Percentiles rank a stretch among this genome's conserved stretches.
Conservation (phyloP, 1,139 yeast genomes). For the Pichia sp. region DNA sequence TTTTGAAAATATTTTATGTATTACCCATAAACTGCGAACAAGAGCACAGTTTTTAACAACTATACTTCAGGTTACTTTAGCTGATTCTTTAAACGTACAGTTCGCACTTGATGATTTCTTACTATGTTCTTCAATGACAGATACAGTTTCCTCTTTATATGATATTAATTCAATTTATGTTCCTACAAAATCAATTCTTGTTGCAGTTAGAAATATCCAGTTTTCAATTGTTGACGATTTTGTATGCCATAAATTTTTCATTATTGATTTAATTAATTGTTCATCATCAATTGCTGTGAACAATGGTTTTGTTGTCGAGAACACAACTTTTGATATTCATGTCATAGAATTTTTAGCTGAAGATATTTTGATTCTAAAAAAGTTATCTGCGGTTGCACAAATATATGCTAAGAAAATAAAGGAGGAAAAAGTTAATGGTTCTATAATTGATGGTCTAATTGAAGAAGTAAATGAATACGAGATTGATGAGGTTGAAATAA, state of each 20-base stretch:
- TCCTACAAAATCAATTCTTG: constrained; percentile 17
- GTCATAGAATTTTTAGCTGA: constrained; percentile 20
- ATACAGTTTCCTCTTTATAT: constrained; percentile 22
- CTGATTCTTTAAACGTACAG: constrained; percentile 12
- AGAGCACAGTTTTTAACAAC: constrained; percentile 23
- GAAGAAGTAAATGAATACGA: not conserved
- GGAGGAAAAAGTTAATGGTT: no score
- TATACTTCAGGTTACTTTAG: constrained; percentile 13
- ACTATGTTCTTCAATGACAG: constrained; percentile 24
- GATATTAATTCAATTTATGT: constrained; percentile 7
- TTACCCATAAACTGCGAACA: constrained; percentile 21
- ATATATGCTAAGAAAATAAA: constrained; percentile 4
- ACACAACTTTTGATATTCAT: constrained; percentile 11
- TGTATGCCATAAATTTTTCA: constrained; percentile 12
- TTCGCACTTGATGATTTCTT: constrained; percentile 23
- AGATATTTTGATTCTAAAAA: constrained; percentile 18
- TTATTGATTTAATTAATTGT: constrained; percentile 17
- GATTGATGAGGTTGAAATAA: not conserved
- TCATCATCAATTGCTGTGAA: constrained; percentile 12
- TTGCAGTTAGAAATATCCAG: constrained; percentile 20
- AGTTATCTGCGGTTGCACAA: constrained; percentile 13
- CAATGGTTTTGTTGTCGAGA: constrained; percentile 5
- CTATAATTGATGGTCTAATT: not conserved
- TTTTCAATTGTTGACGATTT: constrained; percentile 15
- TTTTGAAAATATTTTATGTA: constrained; percentile 11